A percentile compares a stretch with the other conserved stretches of the same genome.
Evolutionary conservation across 1,139 yeast species (phyloP).

Genomic region (Yamadazyma friedrichii): DNA sequence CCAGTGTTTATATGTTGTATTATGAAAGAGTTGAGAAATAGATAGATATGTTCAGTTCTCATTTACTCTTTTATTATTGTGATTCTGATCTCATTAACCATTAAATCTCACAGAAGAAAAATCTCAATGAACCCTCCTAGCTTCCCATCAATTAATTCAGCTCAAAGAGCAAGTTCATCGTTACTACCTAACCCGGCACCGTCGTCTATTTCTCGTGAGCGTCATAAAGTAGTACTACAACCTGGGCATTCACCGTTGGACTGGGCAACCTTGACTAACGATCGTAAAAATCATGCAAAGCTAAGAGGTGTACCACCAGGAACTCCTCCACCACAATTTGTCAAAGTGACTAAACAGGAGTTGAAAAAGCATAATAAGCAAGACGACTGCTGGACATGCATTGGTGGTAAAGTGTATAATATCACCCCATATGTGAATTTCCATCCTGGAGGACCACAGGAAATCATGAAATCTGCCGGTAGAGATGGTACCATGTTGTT

Average conservation of each 20-base stretch:
- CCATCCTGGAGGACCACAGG: constrained; percentile 92
- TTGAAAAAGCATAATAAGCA: constrained; percentile 54
- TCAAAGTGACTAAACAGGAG: constrained; percentile 60
- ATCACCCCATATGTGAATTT: constrained; percentile 77
- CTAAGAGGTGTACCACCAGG: constrained; percentile 40
- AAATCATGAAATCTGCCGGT: constrained; percentile 80
- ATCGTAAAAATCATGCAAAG: constrained; percentile 19
- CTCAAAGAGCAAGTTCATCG: constrained; percentile 30
- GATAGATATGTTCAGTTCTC: neutral
- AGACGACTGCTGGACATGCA: constrained; percentile 83
- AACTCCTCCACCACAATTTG: constrained; percentile 43
- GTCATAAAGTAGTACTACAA: constrained; percentile 55
- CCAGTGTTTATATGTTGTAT: constrained; percentile 79
- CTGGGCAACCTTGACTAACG: constrained; percentile 67
- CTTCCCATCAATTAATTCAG: constrained; percentile 42
- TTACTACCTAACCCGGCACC: constrained; percentile 5
- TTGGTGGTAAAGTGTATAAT: constrained; percentile 81
- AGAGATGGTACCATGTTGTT: constrained; percentile 80
- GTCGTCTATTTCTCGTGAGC: constrained; percentile 14
- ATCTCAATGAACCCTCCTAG: constrained; percentile 6
- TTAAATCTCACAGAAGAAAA: neutral
- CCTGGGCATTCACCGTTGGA: constrained; percentile 88
- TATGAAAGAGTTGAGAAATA: constrained; percentile 56
- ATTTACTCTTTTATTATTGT: neutral
- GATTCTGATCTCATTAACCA: neutral